Conservation (phyloP, 495 filamentous ascomycete genomes). For the Neurospora tetraspora region DNA sequence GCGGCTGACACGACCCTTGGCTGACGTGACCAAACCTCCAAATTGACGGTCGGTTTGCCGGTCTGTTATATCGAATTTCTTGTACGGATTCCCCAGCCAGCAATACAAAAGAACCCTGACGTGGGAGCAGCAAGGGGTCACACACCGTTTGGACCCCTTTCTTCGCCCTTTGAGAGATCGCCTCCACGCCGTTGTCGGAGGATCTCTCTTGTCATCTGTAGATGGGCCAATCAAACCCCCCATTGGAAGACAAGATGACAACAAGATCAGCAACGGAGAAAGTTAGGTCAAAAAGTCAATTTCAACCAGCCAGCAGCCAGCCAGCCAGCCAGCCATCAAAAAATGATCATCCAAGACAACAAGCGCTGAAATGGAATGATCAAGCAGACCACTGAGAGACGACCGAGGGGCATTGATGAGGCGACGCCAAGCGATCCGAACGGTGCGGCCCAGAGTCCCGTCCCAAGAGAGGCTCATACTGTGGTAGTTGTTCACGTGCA, state of each 20-base stretch:
- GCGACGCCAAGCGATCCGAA: neutral
- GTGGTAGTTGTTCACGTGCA: slow-evolving; percentile 24
- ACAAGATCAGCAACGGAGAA: neutral
- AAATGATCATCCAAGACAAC: neutral
- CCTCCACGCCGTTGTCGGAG: neutral
- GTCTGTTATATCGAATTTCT: neutral
- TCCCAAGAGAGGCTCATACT: neutral
- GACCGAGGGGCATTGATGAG: neutral
- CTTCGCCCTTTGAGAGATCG: neutral
- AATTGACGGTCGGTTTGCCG: neutral
- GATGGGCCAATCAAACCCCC: neutral
- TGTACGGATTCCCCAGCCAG: neutral
- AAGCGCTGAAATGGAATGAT: neutral
- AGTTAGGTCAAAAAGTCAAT: neutral
- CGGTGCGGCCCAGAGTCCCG: neutral
- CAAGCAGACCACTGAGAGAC: neutral
- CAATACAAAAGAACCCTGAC: neutral
- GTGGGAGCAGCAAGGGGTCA: neutral
- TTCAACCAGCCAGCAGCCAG: neutral
- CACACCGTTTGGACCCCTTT: neutral
- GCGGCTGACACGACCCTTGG: neutral
- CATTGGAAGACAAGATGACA: neutral
- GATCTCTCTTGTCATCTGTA: neutral
- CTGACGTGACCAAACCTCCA: neutral
- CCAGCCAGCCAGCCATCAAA: neutral